Conservation (phyloP, 1,284 basidiomycete species). For the Schizophyllum commune region DNA sequence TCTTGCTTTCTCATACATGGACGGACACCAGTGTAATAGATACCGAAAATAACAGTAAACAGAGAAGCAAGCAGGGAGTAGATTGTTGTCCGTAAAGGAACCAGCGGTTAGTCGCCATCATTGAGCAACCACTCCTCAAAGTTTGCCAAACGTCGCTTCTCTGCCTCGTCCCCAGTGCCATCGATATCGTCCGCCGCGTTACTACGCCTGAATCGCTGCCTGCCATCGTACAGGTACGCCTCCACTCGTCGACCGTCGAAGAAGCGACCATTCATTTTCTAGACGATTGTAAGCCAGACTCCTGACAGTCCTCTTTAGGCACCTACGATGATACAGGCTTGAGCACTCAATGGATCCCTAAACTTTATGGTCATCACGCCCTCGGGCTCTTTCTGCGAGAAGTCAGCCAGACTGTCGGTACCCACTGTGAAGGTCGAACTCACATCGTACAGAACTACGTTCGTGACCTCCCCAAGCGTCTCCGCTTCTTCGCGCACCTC, state of each 20-base stretch:
- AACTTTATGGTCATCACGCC: slow-evolving; percentile 98
- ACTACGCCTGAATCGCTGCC: slow-evolving; percentile 74
- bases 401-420: slow-evolving; percentile 4
- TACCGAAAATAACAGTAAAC: too few species aligned
- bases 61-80: too few species aligned
- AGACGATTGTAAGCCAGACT: slow-evolving; percentile 5
- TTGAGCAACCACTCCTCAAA: slow-evolving; percentile 84
- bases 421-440: slow-evolving; percentile 24
- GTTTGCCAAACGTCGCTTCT: slow-evolving; percentile 79
- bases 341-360: slow-evolving; percentile 78
- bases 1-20: not conserved
- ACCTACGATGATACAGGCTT: slow-evolving; percentile 82
- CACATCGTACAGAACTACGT: slow-evolving; percentile 94
- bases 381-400: slow-evolving; percentile 76
- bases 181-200: slow-evolving; percentile 52
- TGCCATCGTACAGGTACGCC: slow-evolving; percentile 76
- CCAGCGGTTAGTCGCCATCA: slow-evolving; percentile 51
- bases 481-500: slow-evolving; percentile 95
- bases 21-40: slow-evolving; percentile 1
- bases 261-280: slow-evolving; percentile 96
- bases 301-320: too few species aligned
- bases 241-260: slow-evolving; percentile 83
- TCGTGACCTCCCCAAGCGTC: slow-evolving; percentile 89
- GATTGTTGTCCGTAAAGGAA: not conserved
- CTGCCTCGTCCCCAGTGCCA: slow-evolving; percentile 61